phyloP scores from a whole-genome alignment of 495 filamentous ascomycete species.

The Daldinia grandis region DNA sequence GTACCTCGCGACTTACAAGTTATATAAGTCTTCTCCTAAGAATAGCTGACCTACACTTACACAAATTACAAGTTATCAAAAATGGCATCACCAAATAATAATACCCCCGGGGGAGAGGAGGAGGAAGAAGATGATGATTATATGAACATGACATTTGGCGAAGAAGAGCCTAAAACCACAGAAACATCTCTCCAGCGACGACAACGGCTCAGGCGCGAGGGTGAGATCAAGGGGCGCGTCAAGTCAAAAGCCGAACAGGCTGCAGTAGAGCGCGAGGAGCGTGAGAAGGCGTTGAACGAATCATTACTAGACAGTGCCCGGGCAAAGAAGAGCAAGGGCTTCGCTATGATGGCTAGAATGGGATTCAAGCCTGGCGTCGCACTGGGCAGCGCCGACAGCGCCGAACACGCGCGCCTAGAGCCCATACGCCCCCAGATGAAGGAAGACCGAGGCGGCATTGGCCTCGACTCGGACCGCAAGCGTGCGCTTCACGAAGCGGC shows the following conservation, averaged over 20 bases:
- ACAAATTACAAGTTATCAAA: not conserved
- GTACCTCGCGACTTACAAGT: not conserved
- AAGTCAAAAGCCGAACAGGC: constrained; percentile 87
- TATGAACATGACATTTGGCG: constrained; percentile 69
- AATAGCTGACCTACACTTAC: not conserved
- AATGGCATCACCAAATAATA: constrained; percentile 13
- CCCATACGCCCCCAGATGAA: constrained; percentile 76
- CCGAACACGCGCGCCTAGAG: constrained; percentile 48
- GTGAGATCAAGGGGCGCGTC: constrained; percentile 65
- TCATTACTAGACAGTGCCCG: constrained; percentile 65
- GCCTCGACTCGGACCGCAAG: constrained; percentile 82
- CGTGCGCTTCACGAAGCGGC: constrained; percentile 75
- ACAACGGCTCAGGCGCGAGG: constrained; percentile 63
- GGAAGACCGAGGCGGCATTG: constrained; percentile 86
- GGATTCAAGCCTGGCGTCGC: constrained; percentile 78
- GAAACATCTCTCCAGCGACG: constrained; percentile 68
- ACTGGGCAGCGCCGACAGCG: constrained; percentile 66
- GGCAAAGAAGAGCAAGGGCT: constrained; percentile 73
- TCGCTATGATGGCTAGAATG: constrained; percentile 96
- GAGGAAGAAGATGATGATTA: constrained; percentile 68
- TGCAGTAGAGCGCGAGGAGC: constrained; percentile 70
- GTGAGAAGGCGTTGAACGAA: constrained; percentile 76
- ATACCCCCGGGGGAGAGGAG: not conserved
- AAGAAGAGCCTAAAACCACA: constrained; percentile 39
- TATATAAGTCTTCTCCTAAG: not conserved